Percentiles rank a stretch among this genome's conserved stretches.
These are phyloP conservation scores for Circinella umbellata DNA, from an alignment of 371 early-diverging fungal species.

Conservation along the genomic window DNA sequence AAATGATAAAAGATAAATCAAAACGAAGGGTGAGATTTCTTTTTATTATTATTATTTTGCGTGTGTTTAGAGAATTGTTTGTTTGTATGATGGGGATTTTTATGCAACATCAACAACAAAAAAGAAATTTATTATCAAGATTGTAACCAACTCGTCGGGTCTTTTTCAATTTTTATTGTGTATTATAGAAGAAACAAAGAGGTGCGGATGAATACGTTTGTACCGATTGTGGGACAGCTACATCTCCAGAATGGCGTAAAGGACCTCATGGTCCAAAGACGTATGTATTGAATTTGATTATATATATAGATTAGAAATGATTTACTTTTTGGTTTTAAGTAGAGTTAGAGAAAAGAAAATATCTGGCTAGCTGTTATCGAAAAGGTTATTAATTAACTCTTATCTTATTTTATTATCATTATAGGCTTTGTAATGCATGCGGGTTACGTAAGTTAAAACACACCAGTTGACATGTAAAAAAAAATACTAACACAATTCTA, in stretches of 20 bases:
- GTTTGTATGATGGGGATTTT: not conserved
- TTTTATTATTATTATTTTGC: no score
- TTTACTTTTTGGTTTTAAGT: no score
- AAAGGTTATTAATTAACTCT: no score
- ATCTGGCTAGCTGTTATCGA: no score
- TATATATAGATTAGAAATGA: no score
- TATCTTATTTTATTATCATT: not conserved
- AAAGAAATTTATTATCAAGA: conserved; percentile 2
- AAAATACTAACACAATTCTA: not conserved
- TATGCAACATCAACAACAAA: not conserved
- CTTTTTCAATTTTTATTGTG: not conserved
- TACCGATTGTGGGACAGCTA: conserved; percentile 73
- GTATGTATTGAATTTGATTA: conserved; percentile 28
- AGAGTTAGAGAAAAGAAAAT: no score
- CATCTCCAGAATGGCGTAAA: conserved; percentile 86
- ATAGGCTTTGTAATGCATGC: conserved; percentile 61
- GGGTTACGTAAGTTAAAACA: conserved; percentile 51
- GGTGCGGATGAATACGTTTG: conserved; percentile 26
- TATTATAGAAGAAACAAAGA: conserved; percentile 11
- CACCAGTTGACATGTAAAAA: conserved; percentile 3
- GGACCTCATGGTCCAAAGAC: conserved; percentile 79
- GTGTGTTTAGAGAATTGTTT: not conserved
- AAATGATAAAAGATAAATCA: conserved; percentile 1
- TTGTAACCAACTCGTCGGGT: conserved; percentile 1
- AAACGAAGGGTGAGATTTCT: conserved; percentile 10